Percentiles rank a stretch among this genome's conserved stretches.
These are phyloP conservation scores for Tagetes patula DNA, from an alignment of 129 eudicot species.

Conservation along the genomic window DNA sequence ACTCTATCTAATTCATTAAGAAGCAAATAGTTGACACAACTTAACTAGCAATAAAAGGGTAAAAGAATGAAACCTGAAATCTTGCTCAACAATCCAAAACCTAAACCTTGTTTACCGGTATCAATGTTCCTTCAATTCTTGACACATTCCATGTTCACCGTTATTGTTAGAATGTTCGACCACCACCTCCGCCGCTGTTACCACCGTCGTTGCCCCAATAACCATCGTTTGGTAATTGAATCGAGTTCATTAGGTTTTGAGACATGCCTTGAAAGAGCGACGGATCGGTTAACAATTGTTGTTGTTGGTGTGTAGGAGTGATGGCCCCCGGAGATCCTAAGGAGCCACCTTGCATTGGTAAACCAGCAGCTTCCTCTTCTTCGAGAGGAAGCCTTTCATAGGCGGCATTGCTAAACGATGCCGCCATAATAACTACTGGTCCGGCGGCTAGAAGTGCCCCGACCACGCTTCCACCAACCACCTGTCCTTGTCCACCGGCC, in stretches of 20 bases:
- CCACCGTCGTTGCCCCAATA: constrained; percentile 46
- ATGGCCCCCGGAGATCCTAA: constrained; percentile 63
- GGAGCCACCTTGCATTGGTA: constrained; percentile 53
- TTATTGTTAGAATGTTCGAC: constrained; percentile 34
- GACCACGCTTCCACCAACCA: constrained; percentile 74
- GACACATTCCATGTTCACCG: not conserved
- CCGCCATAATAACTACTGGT: constrained; percentile 75
- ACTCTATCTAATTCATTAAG: constrained; percentile 19
- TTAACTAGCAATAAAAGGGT: constrained; percentile 8
- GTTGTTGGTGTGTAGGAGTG: constrained; percentile 34
- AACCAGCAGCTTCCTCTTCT: constrained; percentile 43
- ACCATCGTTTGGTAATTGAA: constrained; percentile 52
- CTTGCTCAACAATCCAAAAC: constrained; percentile 34
- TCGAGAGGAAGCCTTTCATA: constrained; percentile 78
- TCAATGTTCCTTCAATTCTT: constrained; percentile 8
- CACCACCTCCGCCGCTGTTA: not conserved
- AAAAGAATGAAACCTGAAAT: constrained; percentile 46
- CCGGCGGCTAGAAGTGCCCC: constrained; percentile 71
- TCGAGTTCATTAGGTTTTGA: constrained; percentile 50
- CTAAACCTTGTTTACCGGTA: constrained; percentile 20
- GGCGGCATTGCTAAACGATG: constrained; percentile 77
- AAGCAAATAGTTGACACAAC: constrained; percentile 11
- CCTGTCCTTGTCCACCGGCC: constrained; percentile 88
- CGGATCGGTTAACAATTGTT: constrained; percentile 42
- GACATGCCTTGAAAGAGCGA: constrained; percentile 55